Conservation (phyloP, 331 rosid genomes). For the Arachis monticola region DNA sequence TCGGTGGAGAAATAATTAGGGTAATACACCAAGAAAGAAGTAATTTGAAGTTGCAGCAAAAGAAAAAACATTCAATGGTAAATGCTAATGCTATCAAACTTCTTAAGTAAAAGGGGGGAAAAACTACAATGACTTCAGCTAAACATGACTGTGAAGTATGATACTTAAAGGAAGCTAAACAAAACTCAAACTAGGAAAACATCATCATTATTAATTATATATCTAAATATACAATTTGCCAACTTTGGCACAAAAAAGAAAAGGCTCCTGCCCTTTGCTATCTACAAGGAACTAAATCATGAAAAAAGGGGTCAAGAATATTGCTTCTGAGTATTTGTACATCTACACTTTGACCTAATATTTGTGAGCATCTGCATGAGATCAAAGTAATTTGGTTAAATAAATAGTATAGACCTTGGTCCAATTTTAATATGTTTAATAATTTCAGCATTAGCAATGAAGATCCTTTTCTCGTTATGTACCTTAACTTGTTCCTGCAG, state of each 20-base stretch:
- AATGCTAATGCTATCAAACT: not conserved
- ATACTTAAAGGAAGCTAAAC: slow-evolving; percentile 10
- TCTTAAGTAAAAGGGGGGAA: slow-evolving; percentile 6
- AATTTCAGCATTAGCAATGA: not conserved
- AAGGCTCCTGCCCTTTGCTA: slow-evolving; percentile 27
- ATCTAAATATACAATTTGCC: slow-evolving; percentile 32
- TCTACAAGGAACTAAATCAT: slow-evolving; percentile 45
- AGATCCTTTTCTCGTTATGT: slow-evolving; percentile 16
- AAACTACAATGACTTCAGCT: slow-evolving; percentile 3
- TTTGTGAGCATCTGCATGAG: slow-evolving; percentile 69
- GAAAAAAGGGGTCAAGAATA: slow-evolving; percentile 30
- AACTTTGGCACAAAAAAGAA: slow-evolving; percentile 28
- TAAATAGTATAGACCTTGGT: slow-evolving; percentile 6
- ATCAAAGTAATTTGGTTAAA: slow-evolving; percentile 33
- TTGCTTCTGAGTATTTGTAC: slow-evolving; percentile 58
- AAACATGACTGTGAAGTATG: not conserved
- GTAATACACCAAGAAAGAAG: too few species aligned
- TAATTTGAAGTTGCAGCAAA: too few species aligned
- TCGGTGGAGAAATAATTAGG: too few species aligned
- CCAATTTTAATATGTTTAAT: slow-evolving; percentile 14
- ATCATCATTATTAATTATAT: slow-evolving; percentile 31
- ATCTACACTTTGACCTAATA: slow-evolving; percentile 69
- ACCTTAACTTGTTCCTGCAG: slow-evolving; percentile 85
- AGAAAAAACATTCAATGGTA: too few species aligned
- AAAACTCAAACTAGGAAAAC: slow-evolving; percentile 28